Percentiles rank a stretch among this genome's conserved stretches.
Conservation (phyloP, 257 asterid species). For the Solanum habrochaites region DNA sequence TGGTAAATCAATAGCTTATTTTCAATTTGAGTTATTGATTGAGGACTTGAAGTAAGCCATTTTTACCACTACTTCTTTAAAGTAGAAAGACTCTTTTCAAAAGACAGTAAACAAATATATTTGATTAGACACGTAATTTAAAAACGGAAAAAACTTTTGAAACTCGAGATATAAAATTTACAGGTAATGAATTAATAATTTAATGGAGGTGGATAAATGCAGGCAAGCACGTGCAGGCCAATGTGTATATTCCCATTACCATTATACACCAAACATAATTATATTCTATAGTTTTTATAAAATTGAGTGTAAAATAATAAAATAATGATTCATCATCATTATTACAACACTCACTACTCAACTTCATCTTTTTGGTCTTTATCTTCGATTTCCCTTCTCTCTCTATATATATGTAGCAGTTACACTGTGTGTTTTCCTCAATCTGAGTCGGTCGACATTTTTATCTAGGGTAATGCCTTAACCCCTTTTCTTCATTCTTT, state of each 20-base stretch:
- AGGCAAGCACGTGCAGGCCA: background rate
- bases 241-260: background rate
- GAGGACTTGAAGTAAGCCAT: no score
- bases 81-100: no score
- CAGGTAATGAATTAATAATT: no score
- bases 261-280: background rate
- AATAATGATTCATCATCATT: background rate
- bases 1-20: no score
- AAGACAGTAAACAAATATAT: no score
- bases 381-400: background rate
- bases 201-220: background rate
- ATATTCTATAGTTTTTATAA: background rate
- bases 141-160: background rate
- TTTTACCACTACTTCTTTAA: no score
- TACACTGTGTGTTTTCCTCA: background rate
- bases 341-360: background rate
- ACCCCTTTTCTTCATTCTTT: background rate
- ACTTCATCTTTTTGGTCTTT: background rate
- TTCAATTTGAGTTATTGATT: no score
- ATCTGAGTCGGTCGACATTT: background rate
- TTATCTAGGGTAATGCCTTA: background rate
- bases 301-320: background rate
- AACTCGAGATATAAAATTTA: background rate
- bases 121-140: background rate
- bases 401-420: background rate